Evolutionary conservation across 106 monocot species (phyloP), one percentile per base, ranked within the genome.

Genomic region (Allium cepa): DNA sequence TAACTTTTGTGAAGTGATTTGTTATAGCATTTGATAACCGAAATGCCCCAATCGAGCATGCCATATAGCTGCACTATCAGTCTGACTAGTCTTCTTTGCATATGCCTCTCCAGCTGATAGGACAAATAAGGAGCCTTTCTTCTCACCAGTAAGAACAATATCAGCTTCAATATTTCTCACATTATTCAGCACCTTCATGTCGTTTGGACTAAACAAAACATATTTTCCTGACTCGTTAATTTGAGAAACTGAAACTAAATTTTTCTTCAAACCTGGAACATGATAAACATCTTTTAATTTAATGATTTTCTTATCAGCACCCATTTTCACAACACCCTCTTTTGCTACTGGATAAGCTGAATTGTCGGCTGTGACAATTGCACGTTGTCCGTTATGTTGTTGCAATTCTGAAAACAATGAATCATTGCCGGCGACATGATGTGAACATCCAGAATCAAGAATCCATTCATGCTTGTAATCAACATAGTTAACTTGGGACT

Each of bases 311-410:
- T n/a, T n/a, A n/a, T n/a, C n/a, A n/a, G n/a, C n/a, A n/a, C 17
- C 67, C 17, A 67, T 51, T 13, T 15, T 67, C 67, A 67, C 50
- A 51, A 67, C 18, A 8, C 6, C 48, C 50, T 51, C 67, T 67
- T 67, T 67, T 51, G 15, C 50, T 26, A 67, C 67, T 14, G 18
- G 49, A 51, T 66, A 48, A 66, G 65, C 50, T 47, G 65, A 66
- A 49, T 66, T 66, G 50, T 66, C 28, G n/a, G 65, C 65, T 66
- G 58, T 59, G 58, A 59, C 15, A 59, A 59, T 59, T n/a, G 17
- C 58, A n/a, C 58, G 58, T 14, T 8, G 48, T 46, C 46, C 46
- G 50, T 66, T 7, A 14, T 66, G 46, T 66, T 51, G 8, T 51
- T 26, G 50, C 12, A 67, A 8, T 7, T 67, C 49, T 9, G 67